A percentile compares a stretch with the other conserved stretches of the same genome.
These are phyloP conservation scores for Priceomyces castillae DNA, from an alignment of 805 yeast genomes.

Conservation along the genomic window DNA sequence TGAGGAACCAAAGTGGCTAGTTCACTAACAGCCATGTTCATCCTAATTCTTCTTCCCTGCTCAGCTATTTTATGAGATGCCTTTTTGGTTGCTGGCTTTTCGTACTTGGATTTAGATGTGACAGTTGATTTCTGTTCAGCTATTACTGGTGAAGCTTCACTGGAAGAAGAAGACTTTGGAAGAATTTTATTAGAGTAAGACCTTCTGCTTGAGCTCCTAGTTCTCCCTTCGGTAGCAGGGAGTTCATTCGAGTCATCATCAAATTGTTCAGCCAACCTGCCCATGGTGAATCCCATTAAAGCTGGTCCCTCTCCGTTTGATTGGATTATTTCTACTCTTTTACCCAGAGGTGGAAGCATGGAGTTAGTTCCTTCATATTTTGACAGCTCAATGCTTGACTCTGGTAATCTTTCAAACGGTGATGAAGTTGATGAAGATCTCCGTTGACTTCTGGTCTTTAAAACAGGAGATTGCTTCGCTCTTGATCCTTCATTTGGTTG, in stretches of 20 bases:
- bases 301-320: constrained; percentile 23
- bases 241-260: constrained; percentile 5
- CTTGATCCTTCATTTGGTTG: constrained; percentile 19
- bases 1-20: constrained; percentile 68
- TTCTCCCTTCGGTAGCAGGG: constrained; percentile 10
- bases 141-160: constrained; percentile 22
- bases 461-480: constrained; percentile 36
- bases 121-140: constrained; percentile 2
- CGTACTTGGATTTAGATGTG: constrained; percentile 12
- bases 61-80: constrained; percentile 89
- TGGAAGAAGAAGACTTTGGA: constrained; percentile 8
- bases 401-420: constrained; percentile 30
- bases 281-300: constrained; percentile 49
- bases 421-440: constrained; percentile 5
- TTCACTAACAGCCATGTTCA: constrained; percentile 83
- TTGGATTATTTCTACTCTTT: constrained; percentile 21
- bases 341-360: constrained; percentile 40
- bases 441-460: constrained; percentile 24
- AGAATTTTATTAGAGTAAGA: constrained; percentile 6
- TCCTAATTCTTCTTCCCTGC: constrained; percentile 91
- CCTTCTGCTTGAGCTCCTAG: constrained; percentile 5
- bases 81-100: constrained; percentile 48
- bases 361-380: constrained; percentile 18
- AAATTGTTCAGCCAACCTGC: constrained; percentile 38
- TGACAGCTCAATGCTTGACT: constrained; percentile 17